A percentile compares a stretch with the other conserved stretches of the same genome.
Conservation (phyloP, 257 asterid species). For the Salvia rosmarinus region DNA sequence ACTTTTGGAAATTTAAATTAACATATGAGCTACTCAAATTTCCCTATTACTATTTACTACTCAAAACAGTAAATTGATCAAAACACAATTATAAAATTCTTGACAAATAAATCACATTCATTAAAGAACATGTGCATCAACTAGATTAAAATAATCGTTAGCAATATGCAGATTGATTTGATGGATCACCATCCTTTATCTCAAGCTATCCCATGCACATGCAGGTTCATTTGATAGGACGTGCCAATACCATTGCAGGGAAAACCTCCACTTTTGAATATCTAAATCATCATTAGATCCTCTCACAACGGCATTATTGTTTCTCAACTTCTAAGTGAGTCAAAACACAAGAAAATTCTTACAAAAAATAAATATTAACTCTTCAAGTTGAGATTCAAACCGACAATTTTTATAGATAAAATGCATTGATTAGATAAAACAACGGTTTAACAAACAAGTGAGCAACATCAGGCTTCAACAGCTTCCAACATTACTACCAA, state of each 20-base stretch:
- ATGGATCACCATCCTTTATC: background rate
- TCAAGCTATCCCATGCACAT: constrained; percentile 21
- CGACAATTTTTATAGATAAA: background rate
- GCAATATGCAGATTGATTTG: background rate
- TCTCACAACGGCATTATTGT: background rate
- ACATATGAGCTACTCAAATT: background rate
- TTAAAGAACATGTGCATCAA: background rate
- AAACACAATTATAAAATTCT: background rate
- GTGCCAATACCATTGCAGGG: background rate
- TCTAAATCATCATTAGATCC: background rate
- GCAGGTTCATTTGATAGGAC: background rate
- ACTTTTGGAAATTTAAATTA: background rate
- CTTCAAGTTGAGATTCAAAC: background rate
- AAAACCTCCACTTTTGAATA: constrained; percentile 1
- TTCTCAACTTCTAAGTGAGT: background rate
- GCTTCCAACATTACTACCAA: constrained; percentile 2
- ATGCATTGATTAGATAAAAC: background rate
- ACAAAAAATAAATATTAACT: background rate
- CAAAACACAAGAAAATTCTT: background rate
- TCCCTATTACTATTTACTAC: background rate
- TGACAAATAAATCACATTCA: background rate
- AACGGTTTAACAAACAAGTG: background rate
- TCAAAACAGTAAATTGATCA: background rate
- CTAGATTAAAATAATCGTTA: background rate
- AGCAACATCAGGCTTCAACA: background rate